Conservation (phyloP, 1,284 basidiomycete species). For the Ustilago vetiveriae region DNA sequence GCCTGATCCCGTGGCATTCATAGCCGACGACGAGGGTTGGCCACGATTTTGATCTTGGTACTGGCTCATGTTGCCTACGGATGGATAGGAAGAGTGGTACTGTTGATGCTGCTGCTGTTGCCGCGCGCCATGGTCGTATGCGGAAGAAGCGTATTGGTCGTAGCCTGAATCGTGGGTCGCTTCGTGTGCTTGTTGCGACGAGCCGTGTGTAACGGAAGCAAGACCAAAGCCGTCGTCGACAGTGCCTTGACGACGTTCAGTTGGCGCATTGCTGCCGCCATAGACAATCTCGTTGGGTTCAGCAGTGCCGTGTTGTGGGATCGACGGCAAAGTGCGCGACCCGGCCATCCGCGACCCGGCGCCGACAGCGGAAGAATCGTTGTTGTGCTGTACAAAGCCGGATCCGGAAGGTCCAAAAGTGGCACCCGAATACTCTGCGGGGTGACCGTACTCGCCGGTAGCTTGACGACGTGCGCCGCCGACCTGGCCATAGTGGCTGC, state of each 20-base stretch:
- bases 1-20: background rate
- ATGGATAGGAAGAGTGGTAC: slow-evolving; percentile 18
- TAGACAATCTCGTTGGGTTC: slow-evolving; percentile 31
- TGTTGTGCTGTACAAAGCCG: slow-evolving; percentile 8
- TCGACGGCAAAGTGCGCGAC: slow-evolving; percentile 24
- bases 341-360: slow-evolving; percentile 19
- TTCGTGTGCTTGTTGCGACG: slow-evolving; percentile 12
- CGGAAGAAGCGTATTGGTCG: slow-evolving; percentile 35
- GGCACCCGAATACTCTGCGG: slow-evolving; percentile 43
- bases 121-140: slow-evolving; percentile 27
- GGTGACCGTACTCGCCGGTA: slow-evolving; percentile 44
- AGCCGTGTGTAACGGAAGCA: slow-evolving; percentile 27
- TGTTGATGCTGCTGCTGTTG: slow-evolving; percentile 18
- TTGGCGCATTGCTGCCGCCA: slow-evolving; percentile 5
- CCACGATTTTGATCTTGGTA: slow-evolving; percentile 5
- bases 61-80: slow-evolving; percentile 8
- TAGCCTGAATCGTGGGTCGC: slow-evolving; percentile 22
- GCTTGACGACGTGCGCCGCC: slow-evolving; percentile 30
- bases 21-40: slow-evolving; percentile 11
- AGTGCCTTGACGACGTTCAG: slow-evolving; percentile 31
- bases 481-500: slow-evolving; percentile 23
- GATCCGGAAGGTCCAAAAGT: slow-evolving; percentile 39
- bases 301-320: slow-evolving; percentile 23
- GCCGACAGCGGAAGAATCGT: background rate
- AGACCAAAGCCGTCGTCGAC: slow-evolving; percentile 56